Evolutionary conservation across 805 yeast species (phyloP).

Genomic region (Metschnikowia henanensis): DNA sequence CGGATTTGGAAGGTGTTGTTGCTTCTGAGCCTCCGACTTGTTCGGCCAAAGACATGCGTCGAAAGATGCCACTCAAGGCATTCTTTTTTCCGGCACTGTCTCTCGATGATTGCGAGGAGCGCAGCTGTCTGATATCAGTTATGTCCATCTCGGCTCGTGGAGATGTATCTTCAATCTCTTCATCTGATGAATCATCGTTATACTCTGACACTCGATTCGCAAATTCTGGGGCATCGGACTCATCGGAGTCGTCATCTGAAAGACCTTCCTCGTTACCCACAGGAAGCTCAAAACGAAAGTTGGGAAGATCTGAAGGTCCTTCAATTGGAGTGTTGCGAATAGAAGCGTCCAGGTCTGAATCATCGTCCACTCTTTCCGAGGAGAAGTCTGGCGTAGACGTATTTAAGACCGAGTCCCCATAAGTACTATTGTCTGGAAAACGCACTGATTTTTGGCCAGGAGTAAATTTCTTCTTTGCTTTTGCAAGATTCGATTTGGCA

Average conservation of each 20-base stretch:
- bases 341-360: slow-evolving; percentile 21
- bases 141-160: slow-evolving; percentile 15
- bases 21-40: slow-evolving; percentile 20
- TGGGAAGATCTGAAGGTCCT: slow-evolving; percentile 13
- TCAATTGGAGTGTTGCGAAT: slow-evolving; percentile 5
- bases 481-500: slow-evolving; percentile 18
- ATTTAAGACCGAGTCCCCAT: slow-evolving; percentile 29
- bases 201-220: slow-evolving; percentile 10
- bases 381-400: slow-evolving; percentile 23
- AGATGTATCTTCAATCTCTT: slow-evolving; percentile 6
- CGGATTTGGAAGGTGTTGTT: slow-evolving; percentile 28
- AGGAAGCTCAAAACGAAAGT: slow-evolving; percentile 13
- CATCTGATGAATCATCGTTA: slow-evolving; percentile 19
- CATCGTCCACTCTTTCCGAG: slow-evolving; percentile 6
- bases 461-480: slow-evolving; percentile 23
- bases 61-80: slow-evolving; percentile 25
- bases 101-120: slow-evolving; percentile 9
- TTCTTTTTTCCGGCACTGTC: slow-evolving; percentile 10
- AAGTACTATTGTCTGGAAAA: slow-evolving; percentile 28
- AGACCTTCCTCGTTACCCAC: slow-evolving; percentile 3
- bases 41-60: slow-evolving; percentile 38
- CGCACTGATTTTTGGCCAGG: slow-evolving; percentile 25
- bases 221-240: slow-evolving; percentile 10
- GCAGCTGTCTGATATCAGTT: slow-evolving; percentile 14
- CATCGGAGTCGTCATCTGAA: slow-evolving; percentile 8